Evolutionary conservation across 169 alveolate genomes (phyloP).

Genomic region (Plasmodium vinckei): DNA sequence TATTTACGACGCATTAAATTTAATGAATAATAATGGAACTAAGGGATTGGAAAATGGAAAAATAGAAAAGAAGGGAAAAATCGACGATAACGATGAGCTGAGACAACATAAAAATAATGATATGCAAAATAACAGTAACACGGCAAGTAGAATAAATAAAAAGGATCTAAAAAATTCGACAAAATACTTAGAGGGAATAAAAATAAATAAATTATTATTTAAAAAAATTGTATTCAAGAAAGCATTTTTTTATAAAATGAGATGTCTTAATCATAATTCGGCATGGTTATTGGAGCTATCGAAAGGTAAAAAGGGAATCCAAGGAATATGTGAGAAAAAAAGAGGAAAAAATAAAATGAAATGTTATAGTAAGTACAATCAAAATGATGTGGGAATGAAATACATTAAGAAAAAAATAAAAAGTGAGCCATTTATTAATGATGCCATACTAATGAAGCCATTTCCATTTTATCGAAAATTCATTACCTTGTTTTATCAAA

Average conservation of each 20-base stretch:
- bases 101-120: neutral
- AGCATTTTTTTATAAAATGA: constrained; percentile 30
- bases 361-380: too few species aligned
- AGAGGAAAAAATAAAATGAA: too few species aligned
- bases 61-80: neutral
- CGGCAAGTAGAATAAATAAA: neutral
- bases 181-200: neutral
- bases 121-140: neutral
- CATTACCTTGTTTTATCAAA: constrained; percentile 9
- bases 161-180: neutral
- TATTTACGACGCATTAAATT: constrained; percentile 17
- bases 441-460: constrained; percentile 5
- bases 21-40: neutral
- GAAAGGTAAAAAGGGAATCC: constrained; percentile 5
- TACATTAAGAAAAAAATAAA: constrained; percentile 2
- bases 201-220: neutral
- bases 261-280: constrained; percentile 52
- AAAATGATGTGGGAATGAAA: too few species aligned
- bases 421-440: neutral
- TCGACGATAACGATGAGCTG: neutral
- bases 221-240: constrained; percentile 21
- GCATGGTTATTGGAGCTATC: constrained; percentile 52
- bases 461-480: constrained; percentile 26
- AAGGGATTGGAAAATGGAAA: neutral
- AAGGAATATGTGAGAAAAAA: too few species aligned